Conservation (phyloP, 2,329 filamentous ascomycete species). For the Colletotrichum coccodes region DNA sequence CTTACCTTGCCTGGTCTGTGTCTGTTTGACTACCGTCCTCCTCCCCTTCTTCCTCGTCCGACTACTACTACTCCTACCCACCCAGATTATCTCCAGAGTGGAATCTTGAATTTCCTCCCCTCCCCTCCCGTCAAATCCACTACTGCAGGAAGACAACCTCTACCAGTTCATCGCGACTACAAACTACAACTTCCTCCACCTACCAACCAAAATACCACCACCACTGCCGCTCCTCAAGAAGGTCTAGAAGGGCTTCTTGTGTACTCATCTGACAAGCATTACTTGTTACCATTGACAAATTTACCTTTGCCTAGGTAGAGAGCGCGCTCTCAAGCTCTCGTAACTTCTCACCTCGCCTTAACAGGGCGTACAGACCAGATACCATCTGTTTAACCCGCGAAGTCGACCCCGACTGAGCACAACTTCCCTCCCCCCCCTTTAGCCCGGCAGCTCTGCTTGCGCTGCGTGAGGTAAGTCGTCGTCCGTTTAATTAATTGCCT, state of each 20-base stretch:
- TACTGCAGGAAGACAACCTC: conserved; percentile 29
- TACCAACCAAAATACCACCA: conserved; percentile 1
- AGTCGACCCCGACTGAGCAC: conserved; percentile 61
- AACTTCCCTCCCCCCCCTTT: conserved; percentile 46
- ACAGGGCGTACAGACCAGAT: conserved; percentile 40
- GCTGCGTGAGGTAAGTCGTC: conserved; percentile 78
- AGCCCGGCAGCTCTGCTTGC: conserved; percentile 85
- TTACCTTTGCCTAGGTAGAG: conserved; percentile 34
- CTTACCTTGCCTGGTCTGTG: neutral
- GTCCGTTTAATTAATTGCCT: neutral
- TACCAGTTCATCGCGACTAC: conserved; percentile 22
- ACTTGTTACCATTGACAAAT: conserved; percentile 28
- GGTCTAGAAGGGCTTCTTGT: conserved; percentile 14
- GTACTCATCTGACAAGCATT: conserved; percentile 8
- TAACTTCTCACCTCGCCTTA: conserved; percentile 41
- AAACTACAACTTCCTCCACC: neutral
- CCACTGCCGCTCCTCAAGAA: conserved; percentile 11
- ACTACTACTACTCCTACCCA: conserved; percentile 30
- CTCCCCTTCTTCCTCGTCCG: neutral
- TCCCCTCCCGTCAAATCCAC: conserved; percentile 31
- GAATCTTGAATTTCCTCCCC: conserved; percentile 34
- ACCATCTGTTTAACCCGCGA: conserved; percentile 38
- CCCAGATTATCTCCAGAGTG: conserved; percentile 30
- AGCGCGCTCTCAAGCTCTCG: conserved; percentile 17
- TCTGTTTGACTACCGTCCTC: conserved; percentile 7